phyloP scores from a whole-genome alignment of 768 basidiomycete species.

The Cyathus striatus region DNA sequence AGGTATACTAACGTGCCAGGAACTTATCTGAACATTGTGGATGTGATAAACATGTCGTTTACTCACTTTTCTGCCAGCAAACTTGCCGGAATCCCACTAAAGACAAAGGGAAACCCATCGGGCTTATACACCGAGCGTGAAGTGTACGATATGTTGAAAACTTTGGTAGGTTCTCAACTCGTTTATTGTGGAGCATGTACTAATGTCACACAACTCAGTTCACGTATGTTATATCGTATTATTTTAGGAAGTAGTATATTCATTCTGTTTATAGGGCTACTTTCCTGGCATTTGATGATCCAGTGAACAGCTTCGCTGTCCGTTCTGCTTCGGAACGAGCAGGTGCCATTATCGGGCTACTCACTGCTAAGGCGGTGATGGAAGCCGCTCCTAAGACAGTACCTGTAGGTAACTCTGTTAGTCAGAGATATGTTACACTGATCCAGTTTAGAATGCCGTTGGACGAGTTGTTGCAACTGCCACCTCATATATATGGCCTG shows the following conservation, averaged over 20 bases:
- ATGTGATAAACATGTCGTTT: not conserved
- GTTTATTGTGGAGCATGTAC: no score
- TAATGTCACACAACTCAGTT: not conserved
- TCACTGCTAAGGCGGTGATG: not conserved
- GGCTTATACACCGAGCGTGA: not conserved
- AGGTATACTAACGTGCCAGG: not conserved
- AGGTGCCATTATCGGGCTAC: not conserved
- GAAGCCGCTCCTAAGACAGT: not conserved
- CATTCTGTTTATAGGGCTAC: not conserved
- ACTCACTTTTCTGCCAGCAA: not conserved
- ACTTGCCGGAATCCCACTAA: not conserved
- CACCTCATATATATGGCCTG: no score
- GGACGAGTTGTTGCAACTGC: no score
- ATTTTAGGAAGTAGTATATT: not conserved
- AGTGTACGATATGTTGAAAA: not conserved
- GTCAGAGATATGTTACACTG: no score
- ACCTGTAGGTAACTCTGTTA: no score
- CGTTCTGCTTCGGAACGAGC: not conserved
- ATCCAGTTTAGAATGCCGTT: no score
- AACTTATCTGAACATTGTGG: not conserved
- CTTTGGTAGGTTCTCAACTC: not conserved
- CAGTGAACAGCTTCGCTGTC: not conserved
- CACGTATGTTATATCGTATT: not conserved
- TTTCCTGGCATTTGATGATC: not conserved
- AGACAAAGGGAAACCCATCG: not conserved